Evolutionary conservation across 2,329 filamentous ascomycete species (phyloP).

Genomic region (Monilinia vaccinii-corymbosi): DNA sequence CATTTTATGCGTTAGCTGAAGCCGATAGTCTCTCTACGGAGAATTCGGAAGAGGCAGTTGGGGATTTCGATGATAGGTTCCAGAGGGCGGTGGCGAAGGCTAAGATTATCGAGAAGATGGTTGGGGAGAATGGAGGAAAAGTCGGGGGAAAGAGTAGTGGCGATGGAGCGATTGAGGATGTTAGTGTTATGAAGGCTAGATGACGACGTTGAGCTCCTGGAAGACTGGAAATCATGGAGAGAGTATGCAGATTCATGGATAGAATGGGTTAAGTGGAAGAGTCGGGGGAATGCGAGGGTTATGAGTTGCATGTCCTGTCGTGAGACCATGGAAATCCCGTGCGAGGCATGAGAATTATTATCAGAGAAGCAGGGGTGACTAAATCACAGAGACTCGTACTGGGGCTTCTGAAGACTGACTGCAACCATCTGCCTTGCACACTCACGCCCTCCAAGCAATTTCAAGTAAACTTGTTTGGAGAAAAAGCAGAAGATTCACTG

Average conservation of each 20-base stretch:
- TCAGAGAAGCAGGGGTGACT: background rate
- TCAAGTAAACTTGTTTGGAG: no score
- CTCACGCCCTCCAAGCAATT: background rate
- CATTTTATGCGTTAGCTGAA: conserved; percentile 70
- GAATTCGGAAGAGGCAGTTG: conserved; percentile 83
- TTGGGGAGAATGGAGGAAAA: conserved; percentile 34
- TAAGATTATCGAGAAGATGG: conserved; percentile 72
- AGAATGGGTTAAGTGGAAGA: background rate
- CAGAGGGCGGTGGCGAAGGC: conserved; percentile 76
- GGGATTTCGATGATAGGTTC: conserved; percentile 82
- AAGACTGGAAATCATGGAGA: background rate
- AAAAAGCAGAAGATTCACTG: background rate
- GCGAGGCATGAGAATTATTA: background rate
- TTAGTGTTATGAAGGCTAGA: conserved; percentile 27
- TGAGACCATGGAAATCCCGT: background rate
- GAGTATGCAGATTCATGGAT: background rate
- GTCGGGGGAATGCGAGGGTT: background rate
- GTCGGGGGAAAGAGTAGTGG: conserved; percentile 11
- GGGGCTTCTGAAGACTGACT: background rate
- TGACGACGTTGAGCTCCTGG: background rate
- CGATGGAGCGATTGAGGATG: conserved; percentile 40
- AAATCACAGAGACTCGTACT: background rate
- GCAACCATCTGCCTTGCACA: background rate
- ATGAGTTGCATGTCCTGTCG: background rate
- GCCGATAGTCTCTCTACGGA: conserved; percentile 66